These are phyloP conservation scores for Pseudogymnoascus sp. DNA, from an alignment of 2,329 filamentous ascomycete species.

Conservation along the genomic window DNA sequence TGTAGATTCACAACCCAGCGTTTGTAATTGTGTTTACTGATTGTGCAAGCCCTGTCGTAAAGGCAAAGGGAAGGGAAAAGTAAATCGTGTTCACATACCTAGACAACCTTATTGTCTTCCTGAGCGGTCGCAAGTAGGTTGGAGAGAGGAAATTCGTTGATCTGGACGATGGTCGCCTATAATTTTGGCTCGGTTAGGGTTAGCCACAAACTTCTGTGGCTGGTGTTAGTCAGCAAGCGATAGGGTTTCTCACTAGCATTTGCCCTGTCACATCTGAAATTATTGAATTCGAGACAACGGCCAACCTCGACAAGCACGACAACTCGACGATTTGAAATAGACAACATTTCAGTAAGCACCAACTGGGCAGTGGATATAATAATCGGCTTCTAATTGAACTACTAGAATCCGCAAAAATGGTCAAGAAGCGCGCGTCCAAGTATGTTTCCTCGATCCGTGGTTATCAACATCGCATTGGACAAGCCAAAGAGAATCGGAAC, in stretches of 20 bases:
- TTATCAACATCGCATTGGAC: slow-evolving; percentile 1
- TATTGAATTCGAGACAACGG: not conserved
- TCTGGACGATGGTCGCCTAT: not conserved
- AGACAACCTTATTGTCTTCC: slow-evolving; percentile 30
- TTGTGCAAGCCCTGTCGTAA: not conserved
- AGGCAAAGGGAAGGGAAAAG: not conserved
- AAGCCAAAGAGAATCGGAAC: not conserved
- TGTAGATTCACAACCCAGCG: not conserved
- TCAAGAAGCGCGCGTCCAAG: slow-evolving; percentile 68
- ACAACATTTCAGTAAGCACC: slow-evolving; percentile 11
- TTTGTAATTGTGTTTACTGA: not conserved
- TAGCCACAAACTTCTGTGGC: not conserved
- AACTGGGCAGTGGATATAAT: not conserved
- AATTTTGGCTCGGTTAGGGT: slow-evolving; percentile 7
- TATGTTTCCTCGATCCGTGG: slow-evolving; percentile 31
- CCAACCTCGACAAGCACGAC: slow-evolving; percentile 11
- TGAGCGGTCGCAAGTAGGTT: slow-evolving; percentile 21
- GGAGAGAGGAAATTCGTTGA: slow-evolving; percentile 8
- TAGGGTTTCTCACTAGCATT: slow-evolving; percentile 9
- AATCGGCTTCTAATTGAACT: not conserved
- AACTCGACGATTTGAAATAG: slow-evolving; percentile 10
- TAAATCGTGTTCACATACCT: slow-evolving; percentile 20
- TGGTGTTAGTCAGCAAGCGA: slow-evolving; percentile 1
- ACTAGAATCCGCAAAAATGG: slow-evolving; percentile 56
- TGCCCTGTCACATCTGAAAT: slow-evolving; percentile 4